Percentiles rank a stretch among this genome's conserved stretches.
Evolutionary conservation across 495 filamentous ascomycete species (phyloP).

Genomic region (Rusavskia elegans): DNA sequence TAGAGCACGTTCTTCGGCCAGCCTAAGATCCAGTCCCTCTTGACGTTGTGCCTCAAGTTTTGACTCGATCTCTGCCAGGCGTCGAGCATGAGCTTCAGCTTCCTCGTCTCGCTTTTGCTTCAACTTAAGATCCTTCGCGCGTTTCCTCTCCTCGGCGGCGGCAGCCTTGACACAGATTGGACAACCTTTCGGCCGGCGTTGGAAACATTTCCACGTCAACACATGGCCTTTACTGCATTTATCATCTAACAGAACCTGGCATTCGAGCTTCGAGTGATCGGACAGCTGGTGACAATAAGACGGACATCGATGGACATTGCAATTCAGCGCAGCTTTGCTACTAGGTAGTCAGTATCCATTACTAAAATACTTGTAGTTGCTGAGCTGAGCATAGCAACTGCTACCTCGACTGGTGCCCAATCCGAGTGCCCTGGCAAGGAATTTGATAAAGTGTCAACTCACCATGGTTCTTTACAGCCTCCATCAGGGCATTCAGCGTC

Average conservation of each 20-base stretch:
- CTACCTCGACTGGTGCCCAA: not conserved
- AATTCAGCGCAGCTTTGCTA: conserved; percentile 40
- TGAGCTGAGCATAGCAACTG: too few relatives aligned
- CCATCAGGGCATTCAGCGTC: conserved; percentile 50
- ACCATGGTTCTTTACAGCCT: conserved; percentile 56
- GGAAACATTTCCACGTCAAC: not conserved
- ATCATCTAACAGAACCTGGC: conserved; percentile 28
- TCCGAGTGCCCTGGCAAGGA: not conserved
- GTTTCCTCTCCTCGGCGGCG: too few relatives aligned
- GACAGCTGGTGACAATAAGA: conserved; percentile 44
- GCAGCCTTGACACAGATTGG: too few relatives aligned
- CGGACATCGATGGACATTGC: conserved; percentile 44
- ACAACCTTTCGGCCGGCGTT: not conserved
- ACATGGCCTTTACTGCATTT: conserved; percentile 25
- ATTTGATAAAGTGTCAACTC: conserved; percentile 10
- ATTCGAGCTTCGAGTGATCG: conserved; percentile 51
- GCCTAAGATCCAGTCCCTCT: too few relatives aligned
- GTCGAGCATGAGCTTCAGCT: too few relatives aligned
- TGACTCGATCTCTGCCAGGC: too few relatives aligned
- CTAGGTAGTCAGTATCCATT: not conserved
- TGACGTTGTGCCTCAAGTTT: too few relatives aligned
- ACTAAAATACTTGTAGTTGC: too few relatives aligned
- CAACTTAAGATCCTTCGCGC: too few relatives aligned
- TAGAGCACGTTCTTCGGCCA: too few relatives aligned
- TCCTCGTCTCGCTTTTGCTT: too few relatives aligned